phyloP scores from a whole-genome alignment of 1,284 basidiomycete genomes.

The Marasmius fiardii region DNA sequence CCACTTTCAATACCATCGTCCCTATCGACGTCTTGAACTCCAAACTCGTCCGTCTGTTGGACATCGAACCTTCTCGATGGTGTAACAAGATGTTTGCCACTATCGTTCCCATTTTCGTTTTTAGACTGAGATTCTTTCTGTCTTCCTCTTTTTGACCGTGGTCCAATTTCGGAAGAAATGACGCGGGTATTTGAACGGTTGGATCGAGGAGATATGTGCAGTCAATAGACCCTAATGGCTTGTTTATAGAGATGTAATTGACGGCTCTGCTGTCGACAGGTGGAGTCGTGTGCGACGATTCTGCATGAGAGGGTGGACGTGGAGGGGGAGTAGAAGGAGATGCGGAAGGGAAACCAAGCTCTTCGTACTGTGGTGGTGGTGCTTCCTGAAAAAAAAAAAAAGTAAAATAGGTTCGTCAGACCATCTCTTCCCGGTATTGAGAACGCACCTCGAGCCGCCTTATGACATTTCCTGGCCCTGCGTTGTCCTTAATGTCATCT shows the following conservation, averaged over 20 bases:
- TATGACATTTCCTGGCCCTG: no score
- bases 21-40: neutral
- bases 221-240: conserved; percentile 3
- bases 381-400: no score
- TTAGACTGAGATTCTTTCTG: conserved; percentile 3
- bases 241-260: conserved; percentile 3
- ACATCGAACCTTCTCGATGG: neutral
- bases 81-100: conserved; percentile 1
- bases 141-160: neutral
- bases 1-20: neutral
- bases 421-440: no score
- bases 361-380: no score
- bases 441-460: no score
- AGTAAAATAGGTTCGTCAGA: no score
- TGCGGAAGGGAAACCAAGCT: no score
- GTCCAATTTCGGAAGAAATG: neutral
- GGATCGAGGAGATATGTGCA: conserved; percentile 2
- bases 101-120: neutral
- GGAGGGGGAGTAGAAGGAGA: no score
- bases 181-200: neutral
- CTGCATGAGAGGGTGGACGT: no score
- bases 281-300: no score
- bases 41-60: neutral
- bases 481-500: no score
- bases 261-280: neutral